Conservation (phyloP, 805 yeast genomes). For the Starmerella bombi region DNA sequence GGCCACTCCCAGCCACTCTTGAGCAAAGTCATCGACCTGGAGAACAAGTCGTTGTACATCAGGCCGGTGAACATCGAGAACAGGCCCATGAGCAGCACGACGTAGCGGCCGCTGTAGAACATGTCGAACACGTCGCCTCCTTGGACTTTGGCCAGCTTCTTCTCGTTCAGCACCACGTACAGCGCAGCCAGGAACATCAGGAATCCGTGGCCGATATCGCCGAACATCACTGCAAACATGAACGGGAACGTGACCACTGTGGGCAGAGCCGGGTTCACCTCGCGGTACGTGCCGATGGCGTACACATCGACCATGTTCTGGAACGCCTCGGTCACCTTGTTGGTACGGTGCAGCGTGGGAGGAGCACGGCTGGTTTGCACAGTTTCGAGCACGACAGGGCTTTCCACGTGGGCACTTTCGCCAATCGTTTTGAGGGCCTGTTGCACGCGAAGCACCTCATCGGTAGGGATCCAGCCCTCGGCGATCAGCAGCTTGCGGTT, state of each 20-base stretch:
- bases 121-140: constrained; percentile 83
- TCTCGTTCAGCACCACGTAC: constrained; percentile 58
- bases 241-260: constrained; percentile 93
- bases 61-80: constrained; percentile 93
- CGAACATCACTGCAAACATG: constrained; percentile 98
- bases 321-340: constrained; percentile 83
- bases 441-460: constrained; percentile 55
- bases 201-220: constrained; percentile 93
- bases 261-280: constrained; percentile 91
- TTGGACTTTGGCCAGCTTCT: constrained; percentile 43
- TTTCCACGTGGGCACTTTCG: constrained; percentile 34
- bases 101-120: constrained; percentile 91
- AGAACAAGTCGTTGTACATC: constrained; percentile 84
- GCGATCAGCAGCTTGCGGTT: constrained; percentile 78
- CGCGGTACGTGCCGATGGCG: constrained; percentile 85
- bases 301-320: constrained; percentile 91
- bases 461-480: constrained; percentile 93
- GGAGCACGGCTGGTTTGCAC: constrained; percentile 74
- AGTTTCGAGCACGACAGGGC: constrained; percentile 37
- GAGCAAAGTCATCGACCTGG: constrained; percentile 79
- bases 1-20: constrained; percentile 92
- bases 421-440: constrained; percentile 52
- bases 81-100: constrained; percentile 81
- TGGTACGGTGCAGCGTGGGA: constrained; percentile 85
- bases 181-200: constrained; percentile 63